Percentiles rank a stretch among this genome's conserved stretches.
Conservation (phyloP, 805 yeast genomes). For the Maudiozyma turicensis region DNA sequence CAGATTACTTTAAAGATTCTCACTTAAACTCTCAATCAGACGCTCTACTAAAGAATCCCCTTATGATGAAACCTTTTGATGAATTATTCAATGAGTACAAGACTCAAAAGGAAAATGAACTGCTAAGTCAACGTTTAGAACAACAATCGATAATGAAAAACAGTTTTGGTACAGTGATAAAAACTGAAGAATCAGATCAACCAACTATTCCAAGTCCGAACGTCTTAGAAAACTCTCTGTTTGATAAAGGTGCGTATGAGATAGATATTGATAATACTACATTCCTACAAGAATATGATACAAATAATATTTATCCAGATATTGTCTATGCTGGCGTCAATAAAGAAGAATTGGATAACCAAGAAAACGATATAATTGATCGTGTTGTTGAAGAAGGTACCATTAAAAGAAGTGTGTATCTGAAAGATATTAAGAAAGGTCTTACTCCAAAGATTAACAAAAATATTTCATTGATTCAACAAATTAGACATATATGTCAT, state of each 20-base stretch:
- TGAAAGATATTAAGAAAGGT: conserved; percentile 42
- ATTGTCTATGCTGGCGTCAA: conserved; percentile 44
- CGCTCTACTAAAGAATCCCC: conserved; percentile 58
- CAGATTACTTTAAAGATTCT: conserved; percentile 51
- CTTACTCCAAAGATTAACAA: conserved; percentile 48
- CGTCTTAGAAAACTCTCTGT: conserved; percentile 4
- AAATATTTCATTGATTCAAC: conserved; percentile 75
- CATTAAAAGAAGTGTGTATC: conserved; percentile 26
- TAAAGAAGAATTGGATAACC: conserved; percentile 35
- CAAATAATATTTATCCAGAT: conserved; percentile 70
- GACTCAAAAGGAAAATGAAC: conserved; percentile 24
- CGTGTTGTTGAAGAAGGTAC: conserved; percentile 30
- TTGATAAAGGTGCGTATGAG: conserved; percentile 34
- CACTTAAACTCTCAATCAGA: conserved; percentile 55
- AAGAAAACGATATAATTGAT: conserved; percentile 38
- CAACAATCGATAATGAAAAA: conserved; percentile 34
- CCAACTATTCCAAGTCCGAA: neutral
- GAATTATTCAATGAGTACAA: conserved; percentile 25
- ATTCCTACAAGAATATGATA: conserved; percentile 73
- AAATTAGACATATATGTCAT: conserved; percentile 77
- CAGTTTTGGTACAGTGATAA: conserved; percentile 24
- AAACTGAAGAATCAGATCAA: conserved; percentile 21
- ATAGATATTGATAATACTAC: conserved; percentile 49
- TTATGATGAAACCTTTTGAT: conserved; percentile 52
- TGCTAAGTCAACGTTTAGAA: conserved; percentile 20